Conservation (phyloP, 2,329 filamentous ascomycete genomes). For the Paecilomyces variotii region DNA sequence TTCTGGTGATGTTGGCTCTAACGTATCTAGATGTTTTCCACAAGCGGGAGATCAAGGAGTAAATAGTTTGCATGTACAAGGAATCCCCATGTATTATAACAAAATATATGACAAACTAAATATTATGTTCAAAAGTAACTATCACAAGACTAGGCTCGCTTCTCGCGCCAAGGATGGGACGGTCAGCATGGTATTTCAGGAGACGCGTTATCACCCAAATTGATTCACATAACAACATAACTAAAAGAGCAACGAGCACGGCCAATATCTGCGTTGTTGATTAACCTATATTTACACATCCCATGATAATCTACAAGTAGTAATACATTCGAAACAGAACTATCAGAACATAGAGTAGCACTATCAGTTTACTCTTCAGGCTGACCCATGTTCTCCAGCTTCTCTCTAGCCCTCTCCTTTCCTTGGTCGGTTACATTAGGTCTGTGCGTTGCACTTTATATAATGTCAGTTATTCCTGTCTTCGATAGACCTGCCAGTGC, state of each 20-base stretch:
- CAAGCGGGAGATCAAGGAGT: conserved; percentile 40
- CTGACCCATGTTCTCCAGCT: conserved; percentile 10
- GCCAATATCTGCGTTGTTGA: neutral
- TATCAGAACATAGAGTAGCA: neutral
- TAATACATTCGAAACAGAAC: neutral
- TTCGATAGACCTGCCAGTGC: neutral
- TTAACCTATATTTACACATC: neutral
- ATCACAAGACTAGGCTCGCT: too few species aligned
- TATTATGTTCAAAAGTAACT: neutral
- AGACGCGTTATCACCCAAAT: neutral
- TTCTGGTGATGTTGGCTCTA: conserved; percentile 7
- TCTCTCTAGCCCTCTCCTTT: conserved; percentile 11
- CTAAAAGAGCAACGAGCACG: neutral
- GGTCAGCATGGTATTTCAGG: too few species aligned
- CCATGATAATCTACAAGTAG: neutral
- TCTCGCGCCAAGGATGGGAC: too few species aligned
- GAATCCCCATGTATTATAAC: too few species aligned
- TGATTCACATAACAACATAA: neutral
- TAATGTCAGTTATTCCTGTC: neutral
- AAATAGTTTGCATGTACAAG: neutral
- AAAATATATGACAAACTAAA: neutral
- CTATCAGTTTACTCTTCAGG: neutral
- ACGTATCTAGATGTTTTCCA: conserved; percentile 35
- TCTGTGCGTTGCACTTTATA: conserved; percentile 10
- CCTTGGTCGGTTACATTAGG: conserved; percentile 9